Evolutionary conservation across 495 filamentous ascomycete genomes (phyloP), one percentile per base, ranked within the genome.

Genomic region (Aspergillus bertholletiae): DNA sequence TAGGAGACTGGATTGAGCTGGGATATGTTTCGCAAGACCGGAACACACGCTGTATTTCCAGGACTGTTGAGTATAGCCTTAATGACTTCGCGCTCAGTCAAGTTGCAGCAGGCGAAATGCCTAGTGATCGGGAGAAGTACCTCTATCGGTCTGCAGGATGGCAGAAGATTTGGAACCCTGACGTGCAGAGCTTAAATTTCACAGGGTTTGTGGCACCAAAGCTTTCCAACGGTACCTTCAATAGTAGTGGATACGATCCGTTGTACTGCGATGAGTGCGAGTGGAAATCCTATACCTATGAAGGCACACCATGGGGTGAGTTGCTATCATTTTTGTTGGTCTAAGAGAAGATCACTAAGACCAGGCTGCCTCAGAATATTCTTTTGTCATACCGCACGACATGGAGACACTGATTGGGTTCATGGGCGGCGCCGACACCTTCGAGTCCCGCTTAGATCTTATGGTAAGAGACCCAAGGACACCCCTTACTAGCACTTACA

Each of bases 21-120:
- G 86, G 86, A 2, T 88, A 78, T 59, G 84, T 88, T 43, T 85
- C 86, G 2, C 81, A 86, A 48, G 86, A 87, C 18, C 83, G 80
- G 15, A 82, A 87, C 68, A 88, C 87, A 2, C 75, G 87, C 22
- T 84, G 78, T 59, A 79, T 90, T 37, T 87, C 83, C 1, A 75
- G 86, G 3, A 89, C 85, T 0, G 76, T 89, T 0, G 87, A 89
- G 63, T 89, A 90, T 66, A 79, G 80, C 44, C 87, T 89, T 51
- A 86, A 89, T 66, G 87, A 90, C 65, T 90, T 87, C 62, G 80
- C 79, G 39, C 78, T 90, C 39, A 72, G 84, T 11, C 79, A 86
- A 58, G 80, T 88, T 54, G 79, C 85, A 35, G 77, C 83, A 46
- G 72, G 85, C 4, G 80, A 79, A 15, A 80, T 77, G 49, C 66